phyloP scores from a whole-genome alignment of 179 eudicot species.

The Vitellaria paradoxa region DNA sequence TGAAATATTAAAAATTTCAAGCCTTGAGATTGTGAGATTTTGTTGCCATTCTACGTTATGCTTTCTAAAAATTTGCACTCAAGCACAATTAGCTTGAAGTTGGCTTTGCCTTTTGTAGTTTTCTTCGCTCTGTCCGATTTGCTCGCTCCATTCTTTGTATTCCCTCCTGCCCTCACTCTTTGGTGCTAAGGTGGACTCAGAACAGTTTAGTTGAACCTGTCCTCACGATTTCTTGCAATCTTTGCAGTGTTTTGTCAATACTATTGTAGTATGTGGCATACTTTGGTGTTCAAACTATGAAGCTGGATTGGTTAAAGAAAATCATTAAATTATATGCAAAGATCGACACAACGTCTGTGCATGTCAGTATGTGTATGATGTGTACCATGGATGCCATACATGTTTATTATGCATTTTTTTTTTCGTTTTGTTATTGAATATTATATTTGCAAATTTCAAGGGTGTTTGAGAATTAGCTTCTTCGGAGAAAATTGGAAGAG shows the following conservation, averaged over 20 bases:
- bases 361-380: background rate
- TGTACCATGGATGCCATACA: background rate
- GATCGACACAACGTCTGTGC: no score
- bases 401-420: background rate
- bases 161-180: background rate
- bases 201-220: background rate
- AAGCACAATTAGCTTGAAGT: constrained; percentile 6
- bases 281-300: background rate
- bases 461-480: background rate
- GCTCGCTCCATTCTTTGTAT: background rate
- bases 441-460: background rate
- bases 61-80: background rate
- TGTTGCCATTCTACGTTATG: background rate
- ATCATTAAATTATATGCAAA: background rate
- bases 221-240: background rate
- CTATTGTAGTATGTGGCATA: background rate
- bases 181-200: background rate
- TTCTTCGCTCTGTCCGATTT: background rate
- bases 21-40: constrained; percentile 4
- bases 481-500: background rate
- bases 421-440: background rate
- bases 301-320: constrained; percentile 4
- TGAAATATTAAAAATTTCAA: background rate
- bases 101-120: background rate
- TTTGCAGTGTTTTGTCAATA: background rate